phyloP scores from a whole-genome alignment of 805 yeast genomes.

The Monosporozyma yasuniensis region DNA sequence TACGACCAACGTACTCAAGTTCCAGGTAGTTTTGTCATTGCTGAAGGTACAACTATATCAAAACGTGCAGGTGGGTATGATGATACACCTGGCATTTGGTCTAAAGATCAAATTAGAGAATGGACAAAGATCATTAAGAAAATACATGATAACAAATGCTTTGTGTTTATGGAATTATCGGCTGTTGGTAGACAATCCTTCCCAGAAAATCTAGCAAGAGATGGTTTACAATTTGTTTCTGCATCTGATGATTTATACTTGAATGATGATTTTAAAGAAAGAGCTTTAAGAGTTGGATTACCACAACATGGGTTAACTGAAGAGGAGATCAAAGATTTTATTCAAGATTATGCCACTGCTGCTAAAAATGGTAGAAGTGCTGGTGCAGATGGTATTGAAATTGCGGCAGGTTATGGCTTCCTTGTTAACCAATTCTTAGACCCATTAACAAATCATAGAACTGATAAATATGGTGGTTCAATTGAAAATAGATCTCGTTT shows the following conservation, averaged over 20 bases:
- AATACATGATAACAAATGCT: constrained; percentile 42
- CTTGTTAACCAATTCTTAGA: constrained; percentile 47
- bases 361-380: constrained; percentile 32
- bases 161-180: constrained; percentile 43
- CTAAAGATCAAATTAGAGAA: constrained; percentile 36
- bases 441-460: constrained; percentile 34
- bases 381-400: constrained; percentile 51
- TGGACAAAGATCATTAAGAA: constrained; percentile 42
- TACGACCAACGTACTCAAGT: constrained; percentile 44
- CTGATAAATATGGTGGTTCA: constrained; percentile 47
- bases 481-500: constrained; percentile 41
- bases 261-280: constrained; percentile 27
- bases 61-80: constrained; percentile 33
- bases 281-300: constrained; percentile 27
- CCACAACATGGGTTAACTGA: constrained; percentile 24
- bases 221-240: constrained; percentile 31
- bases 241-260: constrained; percentile 31
- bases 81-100: constrained; percentile 41
- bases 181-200: constrained; percentile 35
- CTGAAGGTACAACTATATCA: constrained; percentile 48
- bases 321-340: constrained; percentile 33
- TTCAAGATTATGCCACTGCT: constrained; percentile 35
- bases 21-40: constrained; percentile 47
- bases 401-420: constrained; percentile 64
- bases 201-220: constrained; percentile 31